A percentile compares a stretch with the other conserved stretches of the same genome.
Evolutionary conservation across 2,329 filamentous ascomycete species (phyloP).

Genomic region (Emydomyces testavorans): DNA sequence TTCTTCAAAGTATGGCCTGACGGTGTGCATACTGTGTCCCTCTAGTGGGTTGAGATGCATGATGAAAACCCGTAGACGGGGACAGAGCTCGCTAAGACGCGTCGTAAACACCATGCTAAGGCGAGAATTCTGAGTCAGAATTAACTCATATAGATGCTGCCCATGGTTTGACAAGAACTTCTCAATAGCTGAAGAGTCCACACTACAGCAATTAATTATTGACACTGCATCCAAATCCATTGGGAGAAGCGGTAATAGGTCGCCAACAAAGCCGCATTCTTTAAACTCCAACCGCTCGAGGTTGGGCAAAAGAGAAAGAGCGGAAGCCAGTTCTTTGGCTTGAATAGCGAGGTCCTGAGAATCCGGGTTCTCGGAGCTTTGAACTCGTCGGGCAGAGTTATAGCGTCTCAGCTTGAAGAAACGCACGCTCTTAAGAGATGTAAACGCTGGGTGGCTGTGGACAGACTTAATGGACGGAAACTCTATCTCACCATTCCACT

Average conservation of each 20-base stretch:
- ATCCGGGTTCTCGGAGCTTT: background rate
- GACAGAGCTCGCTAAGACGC: slow-evolving; percentile 54
- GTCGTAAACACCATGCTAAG: slow-evolving; percentile 65
- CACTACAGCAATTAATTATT: slow-evolving; percentile 65
- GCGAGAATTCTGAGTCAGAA: slow-evolving; percentile 66
- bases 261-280: slow-evolving; percentile 57
- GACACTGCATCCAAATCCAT: slow-evolving; percentile 54
- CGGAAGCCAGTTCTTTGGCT: slow-evolving; percentile 28
- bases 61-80: slow-evolving; percentile 55
- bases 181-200: slow-evolving; percentile 55
- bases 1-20: slow-evolving; percentile 61
- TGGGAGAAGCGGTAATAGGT: slow-evolving; percentile 58
- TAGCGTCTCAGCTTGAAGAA: slow-evolving; percentile 26
- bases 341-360: slow-evolving; percentile 17
- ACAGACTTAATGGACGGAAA: slow-evolving; percentile 39
- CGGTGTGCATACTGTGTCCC: slow-evolving; percentile 46
- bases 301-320: slow-evolving; percentile 47
- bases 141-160: slow-evolving; percentile 52
- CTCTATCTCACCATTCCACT: slow-evolving; percentile 45
- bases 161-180: slow-evolving; percentile 59
- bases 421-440: slow-evolving; percentile 25
- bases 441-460: slow-evolving; percentile 49
- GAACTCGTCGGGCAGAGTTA: background rate
- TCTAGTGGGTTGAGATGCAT: slow-evolving; percentile 58
- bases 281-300: slow-evolving; percentile 61